phyloP scores from a whole-genome alignment of 805 yeast genomes.

The Wickerhamomyces queroliae region DNA sequence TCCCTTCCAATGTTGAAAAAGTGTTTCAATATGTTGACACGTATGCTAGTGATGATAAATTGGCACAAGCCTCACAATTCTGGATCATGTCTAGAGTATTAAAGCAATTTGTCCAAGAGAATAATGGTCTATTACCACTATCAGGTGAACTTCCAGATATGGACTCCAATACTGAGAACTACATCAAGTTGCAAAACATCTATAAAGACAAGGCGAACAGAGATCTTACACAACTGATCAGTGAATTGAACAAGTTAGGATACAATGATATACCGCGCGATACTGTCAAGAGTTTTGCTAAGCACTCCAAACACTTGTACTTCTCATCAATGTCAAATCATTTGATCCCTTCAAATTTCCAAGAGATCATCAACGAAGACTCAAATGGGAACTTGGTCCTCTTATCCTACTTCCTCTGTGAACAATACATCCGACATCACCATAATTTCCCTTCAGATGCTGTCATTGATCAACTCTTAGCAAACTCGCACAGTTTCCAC shows the following conservation, averaged over 20 bases:
- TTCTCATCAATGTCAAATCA: constrained; percentile 3
- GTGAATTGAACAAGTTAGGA: constrained; percentile 28
- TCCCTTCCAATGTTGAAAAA: constrained; percentile 22
- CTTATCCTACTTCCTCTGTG: constrained; percentile 13
- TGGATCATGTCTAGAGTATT: constrained; percentile 62
- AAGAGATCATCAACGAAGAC: not conserved
- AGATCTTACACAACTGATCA: constrained; percentile 41
- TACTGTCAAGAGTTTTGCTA: constrained; percentile 47
- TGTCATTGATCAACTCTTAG: constrained; percentile 2
- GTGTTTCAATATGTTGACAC: constrained; percentile 24
- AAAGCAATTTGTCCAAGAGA: constrained; percentile 37
- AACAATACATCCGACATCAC: constrained; percentile 3
- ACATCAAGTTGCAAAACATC: constrained; percentile 49
- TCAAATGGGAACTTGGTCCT: not conserved
- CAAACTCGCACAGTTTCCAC: not conserved
- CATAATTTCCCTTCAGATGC: constrained; percentile 5
- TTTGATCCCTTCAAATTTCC: not conserved
- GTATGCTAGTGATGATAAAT: constrained; percentile 6
- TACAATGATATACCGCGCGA: constrained; percentile 26
- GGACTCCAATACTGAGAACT: constrained; percentile 69
- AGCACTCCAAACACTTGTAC: constrained; percentile 46
- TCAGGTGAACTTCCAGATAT: constrained; percentile 82
- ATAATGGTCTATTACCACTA: constrained; percentile 49
- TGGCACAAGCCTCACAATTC: constrained; percentile 36
- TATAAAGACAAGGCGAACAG: constrained; percentile 48